phyloP scores from a whole-genome alignment of 441 rosid species.

The Pelargonium citronellum region DNA sequence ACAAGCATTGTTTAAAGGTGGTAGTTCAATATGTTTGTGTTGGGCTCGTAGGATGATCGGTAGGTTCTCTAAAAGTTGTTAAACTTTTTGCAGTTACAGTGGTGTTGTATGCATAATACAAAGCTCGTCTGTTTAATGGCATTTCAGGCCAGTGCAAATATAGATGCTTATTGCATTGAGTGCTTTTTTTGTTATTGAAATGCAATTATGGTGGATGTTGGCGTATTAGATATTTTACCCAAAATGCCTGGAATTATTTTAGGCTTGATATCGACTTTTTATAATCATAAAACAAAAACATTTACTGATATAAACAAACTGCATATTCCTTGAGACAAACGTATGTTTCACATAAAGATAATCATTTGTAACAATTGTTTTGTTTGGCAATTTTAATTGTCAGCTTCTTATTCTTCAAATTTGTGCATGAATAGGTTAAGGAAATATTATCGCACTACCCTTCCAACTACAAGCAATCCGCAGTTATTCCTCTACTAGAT shows the following conservation, averaged over 20 bases:
- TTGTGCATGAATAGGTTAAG: conserved; percentile 49
- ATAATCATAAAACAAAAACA: neutral
- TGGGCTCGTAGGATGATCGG: neutral
- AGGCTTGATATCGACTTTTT: neutral
- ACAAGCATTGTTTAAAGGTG: too few species aligned
- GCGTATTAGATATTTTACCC: neutral
- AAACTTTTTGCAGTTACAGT: neutral
- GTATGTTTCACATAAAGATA: neutral
- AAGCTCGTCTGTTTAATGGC: neutral
- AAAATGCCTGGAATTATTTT: neutral
- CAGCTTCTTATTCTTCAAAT: conserved; percentile 11
- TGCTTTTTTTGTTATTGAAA: neutral
- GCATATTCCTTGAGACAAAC: neutral
- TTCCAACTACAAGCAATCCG: conserved; percentile 96
- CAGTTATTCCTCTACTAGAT: conserved; percentile 93
- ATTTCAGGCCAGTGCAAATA: neutral
- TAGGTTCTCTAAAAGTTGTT: neutral
- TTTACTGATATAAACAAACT: neutral
- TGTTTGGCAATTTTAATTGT: neutral
- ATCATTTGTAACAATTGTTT: too few species aligned
- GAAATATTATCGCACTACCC: conserved; percentile 96
- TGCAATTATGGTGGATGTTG: neutral
- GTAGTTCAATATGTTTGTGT: neutral
- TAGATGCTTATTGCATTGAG: too few species aligned
- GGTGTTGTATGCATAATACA: neutral